phyloP scores from a whole-genome alignment of 1,284 basidiomycete genomes.

The Exobasidium cylindrosporum region DNA sequence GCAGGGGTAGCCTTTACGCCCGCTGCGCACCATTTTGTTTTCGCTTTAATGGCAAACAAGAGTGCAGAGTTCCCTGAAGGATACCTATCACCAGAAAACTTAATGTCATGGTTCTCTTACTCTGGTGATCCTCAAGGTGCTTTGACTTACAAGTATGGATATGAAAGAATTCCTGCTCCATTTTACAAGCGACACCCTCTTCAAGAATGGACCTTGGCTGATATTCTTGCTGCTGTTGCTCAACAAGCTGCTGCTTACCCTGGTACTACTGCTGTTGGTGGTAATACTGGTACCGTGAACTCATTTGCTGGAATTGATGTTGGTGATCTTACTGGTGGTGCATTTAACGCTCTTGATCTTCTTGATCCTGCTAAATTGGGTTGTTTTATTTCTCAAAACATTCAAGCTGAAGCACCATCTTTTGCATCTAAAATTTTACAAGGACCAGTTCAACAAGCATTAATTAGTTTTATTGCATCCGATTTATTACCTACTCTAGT shows the following conservation, averaged over 20 bases:
- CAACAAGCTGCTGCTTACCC: conserved; percentile 15
- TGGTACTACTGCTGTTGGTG: conserved; percentile 10
- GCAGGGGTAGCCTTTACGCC: conserved; percentile 17
- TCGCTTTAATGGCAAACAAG: conserved; percentile 16
- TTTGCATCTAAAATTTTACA: conserved; percentile 4
- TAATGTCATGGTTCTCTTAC: conserved; percentile 17
- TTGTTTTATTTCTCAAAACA: conserved; percentile 7
- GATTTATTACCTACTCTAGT: not conserved
- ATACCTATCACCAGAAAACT: not conserved
- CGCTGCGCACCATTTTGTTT: conserved; percentile 16
- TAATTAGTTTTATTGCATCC: not conserved
- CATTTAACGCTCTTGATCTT: conserved; percentile 5
- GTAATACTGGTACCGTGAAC: conserved; percentile 15
- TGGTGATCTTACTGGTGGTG: conserved; percentile 16
- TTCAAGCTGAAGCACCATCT: conserved; percentile 3
- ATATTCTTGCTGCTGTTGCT: conserved; percentile 13
- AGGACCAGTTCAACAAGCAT: not conserved
- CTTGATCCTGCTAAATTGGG: conserved; percentile 13
- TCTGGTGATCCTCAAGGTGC: conserved; percentile 10
- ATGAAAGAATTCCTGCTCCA: conserved; percentile 15
- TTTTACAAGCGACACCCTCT: conserved; percentile 13
- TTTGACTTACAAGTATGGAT: conserved; percentile 14
- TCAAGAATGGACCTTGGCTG: conserved; percentile 13
- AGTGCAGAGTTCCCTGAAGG: conserved; percentile 8
- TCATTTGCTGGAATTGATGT: conserved; percentile 10